Conservation (phyloP, 2,329 filamentous ascomycete genomes). For the Trichoderma sp. region DNA sequence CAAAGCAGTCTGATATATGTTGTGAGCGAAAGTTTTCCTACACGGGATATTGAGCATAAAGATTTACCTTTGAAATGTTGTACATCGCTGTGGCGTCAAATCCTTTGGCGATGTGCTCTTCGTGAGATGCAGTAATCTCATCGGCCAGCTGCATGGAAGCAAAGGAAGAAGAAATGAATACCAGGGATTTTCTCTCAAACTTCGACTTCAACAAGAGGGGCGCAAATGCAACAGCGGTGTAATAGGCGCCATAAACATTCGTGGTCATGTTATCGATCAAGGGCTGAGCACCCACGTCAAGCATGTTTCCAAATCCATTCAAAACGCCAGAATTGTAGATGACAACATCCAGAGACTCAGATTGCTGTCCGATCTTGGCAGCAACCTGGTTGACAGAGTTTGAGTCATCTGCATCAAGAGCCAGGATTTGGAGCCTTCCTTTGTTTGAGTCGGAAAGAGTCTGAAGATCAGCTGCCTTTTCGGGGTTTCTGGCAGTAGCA, state of each 20-base stretch:
- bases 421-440: not conserved
- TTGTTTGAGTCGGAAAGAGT: not conserved
- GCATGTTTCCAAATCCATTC: not conserved
- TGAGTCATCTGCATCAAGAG: not conserved
- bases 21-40: not conserved
- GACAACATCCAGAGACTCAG: not conserved
- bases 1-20: not conserved
- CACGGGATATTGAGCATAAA: not conserved
- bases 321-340: not conserved
- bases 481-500: not conserved
- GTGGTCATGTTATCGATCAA: not conserved
- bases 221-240: not conserved
- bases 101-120: not conserved
- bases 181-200: not conserved
- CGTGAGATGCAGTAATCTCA: not conserved
- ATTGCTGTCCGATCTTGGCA: not conserved
- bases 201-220: not conserved
- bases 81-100: not conserved
- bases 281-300: not conserved
- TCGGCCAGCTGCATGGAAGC: not conserved
- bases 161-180: not conserved
- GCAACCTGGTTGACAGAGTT: not conserved
- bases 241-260: not conserved
- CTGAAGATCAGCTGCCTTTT: not conserved
- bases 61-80: not conserved